Base-by-base conservation (phyloP, 164 flowering plant genomes). In the Vitis cinerea region DNA sequence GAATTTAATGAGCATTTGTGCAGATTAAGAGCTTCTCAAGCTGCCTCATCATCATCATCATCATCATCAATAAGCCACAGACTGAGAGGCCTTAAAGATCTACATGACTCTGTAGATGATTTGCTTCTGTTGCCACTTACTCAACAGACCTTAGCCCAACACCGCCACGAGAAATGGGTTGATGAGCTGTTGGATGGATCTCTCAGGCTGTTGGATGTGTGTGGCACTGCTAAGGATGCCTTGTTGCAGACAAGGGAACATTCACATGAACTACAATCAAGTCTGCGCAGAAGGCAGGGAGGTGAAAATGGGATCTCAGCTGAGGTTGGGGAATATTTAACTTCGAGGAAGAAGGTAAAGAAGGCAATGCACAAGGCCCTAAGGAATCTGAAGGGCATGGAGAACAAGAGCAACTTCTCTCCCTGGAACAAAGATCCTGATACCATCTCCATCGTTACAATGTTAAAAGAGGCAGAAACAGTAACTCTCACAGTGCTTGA, bases 101-200 rank as follows among this genome's bases (percentile, higher is more conserved):
- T 79, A 59, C 55, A 69, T 49, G 79, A 72, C 23, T 66, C 58
- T 63, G 66, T 75, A 16, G 74, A 75, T 23, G 54, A 60, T 52
- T 31, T 79, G 58, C 69, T 85, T 50, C 67, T 63, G 1, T 27
- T 83, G 31, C 74, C 82, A 5, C 57, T 30, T 8, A 63, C 29
- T 14, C 85, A 79, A 65, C 79, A 63, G 63, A 60, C 64, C 50
- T 31, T 73, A 3, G 16, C 52, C 51, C 66, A 70, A 15, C 65
- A 75, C 52, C 14, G 60, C 3, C 19, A 59, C 6, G 27, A 58
- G 37, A 63, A 67, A 44, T 57, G 53, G 59, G 70, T 50, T 12
- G 74, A 75, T 10, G 71, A 77, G 53, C 30, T 78, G 16, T 55
- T 85, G 52, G 84, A 80, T 59, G 82, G 79, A 58, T 78, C 84